These are phyloP conservation scores for Aspergillus ruber DNA, from an alignment of 2,329 filamentous ascomycete species.

Conservation along the genomic window DNA sequence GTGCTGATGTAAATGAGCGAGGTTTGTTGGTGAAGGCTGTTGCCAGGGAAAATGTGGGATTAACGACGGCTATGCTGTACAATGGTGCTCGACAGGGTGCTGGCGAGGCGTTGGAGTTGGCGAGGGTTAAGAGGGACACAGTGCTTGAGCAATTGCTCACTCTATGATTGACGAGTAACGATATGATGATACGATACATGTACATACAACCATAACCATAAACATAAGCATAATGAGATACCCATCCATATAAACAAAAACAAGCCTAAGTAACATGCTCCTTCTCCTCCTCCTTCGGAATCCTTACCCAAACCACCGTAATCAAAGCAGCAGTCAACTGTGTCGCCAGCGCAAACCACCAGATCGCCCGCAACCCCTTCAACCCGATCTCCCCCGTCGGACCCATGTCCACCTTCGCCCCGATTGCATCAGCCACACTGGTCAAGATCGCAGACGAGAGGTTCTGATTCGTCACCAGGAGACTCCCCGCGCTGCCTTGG, in stretches of 20 bases:
- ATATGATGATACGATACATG: too few relatives aligned
- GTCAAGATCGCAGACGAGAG: constrained; percentile 39
- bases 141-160: too few relatives aligned
- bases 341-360: constrained; percentile 38
- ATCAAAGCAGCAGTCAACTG: constrained; percentile 29
- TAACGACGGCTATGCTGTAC: background rate
- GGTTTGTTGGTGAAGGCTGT: background rate
- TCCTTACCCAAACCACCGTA: constrained; percentile 34
- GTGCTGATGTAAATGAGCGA: background rate
- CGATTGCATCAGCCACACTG: constrained; percentile 33
- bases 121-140: background rate
- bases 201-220: too few relatives aligned
- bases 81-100: background rate
- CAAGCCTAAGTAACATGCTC: constrained; percentile 20
- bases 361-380: constrained; percentile 32
- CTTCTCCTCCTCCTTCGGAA: constrained; percentile 37
- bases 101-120: background rate
- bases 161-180: too few relatives aligned
- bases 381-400: constrained; percentile 22
- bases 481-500: constrained; percentile 41
- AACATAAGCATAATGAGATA: too few relatives aligned
- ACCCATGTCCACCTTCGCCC: constrained; percentile 18
- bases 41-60: background rate
- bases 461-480: constrained; percentile 45
- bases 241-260: background rate